Conservation (phyloP, 2,329 filamentous ascomycete genomes). For the Macrophomina phaseolina region DNA sequence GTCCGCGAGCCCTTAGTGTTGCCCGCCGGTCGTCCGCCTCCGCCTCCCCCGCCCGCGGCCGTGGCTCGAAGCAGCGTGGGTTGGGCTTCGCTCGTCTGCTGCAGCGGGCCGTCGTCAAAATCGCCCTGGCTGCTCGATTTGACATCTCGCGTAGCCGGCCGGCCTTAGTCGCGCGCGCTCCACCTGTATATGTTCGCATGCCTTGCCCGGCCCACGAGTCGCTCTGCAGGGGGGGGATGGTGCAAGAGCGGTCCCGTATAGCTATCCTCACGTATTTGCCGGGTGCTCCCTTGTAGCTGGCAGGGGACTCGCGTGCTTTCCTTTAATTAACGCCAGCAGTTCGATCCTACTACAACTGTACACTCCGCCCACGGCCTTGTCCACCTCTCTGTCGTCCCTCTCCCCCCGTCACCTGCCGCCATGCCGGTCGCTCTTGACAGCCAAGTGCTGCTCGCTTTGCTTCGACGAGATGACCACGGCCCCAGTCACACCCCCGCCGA, state of each 20-base stretch:
- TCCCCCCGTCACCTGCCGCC: too few species aligned
- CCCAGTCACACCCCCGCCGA: conserved; percentile 27
- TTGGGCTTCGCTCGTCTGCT: neutral
- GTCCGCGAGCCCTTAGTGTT: neutral
- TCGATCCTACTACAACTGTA: neutral
- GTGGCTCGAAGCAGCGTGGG: neutral
- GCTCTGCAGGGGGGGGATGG: neutral
- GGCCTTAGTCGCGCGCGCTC: neutral
- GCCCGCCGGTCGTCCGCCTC: neutral
- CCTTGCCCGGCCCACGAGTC: neutral
- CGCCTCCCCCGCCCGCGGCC: neutral
- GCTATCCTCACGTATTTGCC: too few species aligned
- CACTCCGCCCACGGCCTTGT: neutral
- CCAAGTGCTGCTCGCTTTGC: conserved; percentile 5
- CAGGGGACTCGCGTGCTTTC: neutral
- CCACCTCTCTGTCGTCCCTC: neutral
- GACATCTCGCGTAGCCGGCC: neutral
- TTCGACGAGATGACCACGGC: neutral
- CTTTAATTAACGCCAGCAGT: conserved; percentile 1
- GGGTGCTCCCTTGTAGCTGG: neutral
- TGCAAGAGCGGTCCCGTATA: neutral
- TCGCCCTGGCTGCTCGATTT: neutral
- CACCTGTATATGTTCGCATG: neutral
- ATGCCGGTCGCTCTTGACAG: conserved; percentile 6
- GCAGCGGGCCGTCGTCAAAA: neutral